These are phyloP conservation scores for Medicago arabica DNA, from an alignment of 306 rosid species.

Conservation along the genomic window DNA sequence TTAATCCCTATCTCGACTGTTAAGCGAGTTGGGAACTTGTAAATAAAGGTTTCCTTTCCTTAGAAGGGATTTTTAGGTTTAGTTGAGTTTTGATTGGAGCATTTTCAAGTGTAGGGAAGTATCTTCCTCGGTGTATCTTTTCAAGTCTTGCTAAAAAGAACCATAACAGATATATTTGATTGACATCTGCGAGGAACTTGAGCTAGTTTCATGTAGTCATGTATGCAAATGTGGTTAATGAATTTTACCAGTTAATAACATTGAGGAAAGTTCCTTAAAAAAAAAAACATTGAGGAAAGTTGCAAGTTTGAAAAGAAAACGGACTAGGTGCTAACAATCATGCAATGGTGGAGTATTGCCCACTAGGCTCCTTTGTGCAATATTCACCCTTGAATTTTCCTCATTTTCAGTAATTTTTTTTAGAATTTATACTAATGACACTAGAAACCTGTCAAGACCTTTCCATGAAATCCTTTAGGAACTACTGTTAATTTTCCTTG, in stretches of 20 bases:
- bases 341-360: not conserved
- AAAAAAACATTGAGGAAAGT: not conserved
- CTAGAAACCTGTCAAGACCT: constrained; percentile 11
- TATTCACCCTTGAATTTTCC: not conserved
- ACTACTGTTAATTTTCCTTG: not conserved
- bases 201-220: constrained; percentile 26
- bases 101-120: not conserved
- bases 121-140: not conserved
- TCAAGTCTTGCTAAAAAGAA: not conserved
- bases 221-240: not conserved
- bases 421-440: not conserved
- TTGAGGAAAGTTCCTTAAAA: not conserved
- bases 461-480: not conserved
- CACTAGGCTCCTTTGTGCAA: not conserved
- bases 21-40: not conserved
- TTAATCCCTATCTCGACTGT: not conserved
- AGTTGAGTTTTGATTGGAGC: not conserved
- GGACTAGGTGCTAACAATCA: not conserved
- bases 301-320: not conserved
- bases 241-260: not conserved
- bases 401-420: not conserved
- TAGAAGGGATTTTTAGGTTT: not conserved
- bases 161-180: not conserved
- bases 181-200: constrained; percentile 1
- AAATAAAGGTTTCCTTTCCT: not conserved